Percentiles rank a stretch among this genome's conserved stretches.
Conservation (phyloP, 2,329 filamentous ascomycete genomes). For the Calycina herbarum region DNA sequence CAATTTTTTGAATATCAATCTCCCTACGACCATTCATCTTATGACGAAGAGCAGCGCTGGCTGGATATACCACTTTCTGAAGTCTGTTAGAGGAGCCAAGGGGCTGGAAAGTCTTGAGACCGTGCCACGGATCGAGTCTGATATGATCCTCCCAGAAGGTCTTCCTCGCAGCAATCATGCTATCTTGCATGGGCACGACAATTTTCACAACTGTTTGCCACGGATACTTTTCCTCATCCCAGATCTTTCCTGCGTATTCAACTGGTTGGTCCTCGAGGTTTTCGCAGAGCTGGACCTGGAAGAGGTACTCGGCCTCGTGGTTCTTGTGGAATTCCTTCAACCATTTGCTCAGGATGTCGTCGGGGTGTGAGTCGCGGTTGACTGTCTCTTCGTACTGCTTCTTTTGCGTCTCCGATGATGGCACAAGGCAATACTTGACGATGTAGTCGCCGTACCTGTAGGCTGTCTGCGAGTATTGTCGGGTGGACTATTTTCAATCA, state of each 20-base stretch:
- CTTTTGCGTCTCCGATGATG: conserved; percentile 42
- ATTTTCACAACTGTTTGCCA: conserved; percentile 47
- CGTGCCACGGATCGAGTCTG: conserved; percentile 45
- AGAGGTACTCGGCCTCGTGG: conserved; percentile 44
- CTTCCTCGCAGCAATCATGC: conserved; percentile 42
- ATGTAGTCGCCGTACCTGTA: conserved; percentile 50
- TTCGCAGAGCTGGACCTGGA: conserved; percentile 48
- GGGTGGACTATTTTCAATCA: conserved; percentile 25
- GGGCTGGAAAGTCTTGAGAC: conserved; percentile 43
- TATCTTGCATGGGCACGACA: conserved; percentile 44
- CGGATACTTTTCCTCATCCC: conserved; percentile 49
- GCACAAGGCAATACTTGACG: conserved; percentile 48
- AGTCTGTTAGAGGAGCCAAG: conserved; percentile 43
- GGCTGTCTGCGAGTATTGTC: conserved; percentile 48
- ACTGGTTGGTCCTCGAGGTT: conserved; percentile 48
- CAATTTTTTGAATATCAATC: conserved; percentile 40
- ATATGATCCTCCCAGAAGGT: conserved; percentile 47
- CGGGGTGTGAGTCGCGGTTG: conserved; percentile 37
- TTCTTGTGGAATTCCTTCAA: conserved; percentile 42
- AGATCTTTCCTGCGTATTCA: conserved; percentile 45
- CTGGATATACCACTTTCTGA: conserved; percentile 42
- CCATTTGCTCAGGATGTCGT: conserved; percentile 43
- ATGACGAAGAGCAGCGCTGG: conserved; percentile 39
- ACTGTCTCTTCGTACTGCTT: conserved; percentile 43
- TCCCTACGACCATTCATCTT: conserved; percentile 43